Evolutionary conservation across 768 basidiomycete species (phyloP), one percentile per base, ranked within the genome.

Genomic region (Hirschioporus abietinus): DNA sequence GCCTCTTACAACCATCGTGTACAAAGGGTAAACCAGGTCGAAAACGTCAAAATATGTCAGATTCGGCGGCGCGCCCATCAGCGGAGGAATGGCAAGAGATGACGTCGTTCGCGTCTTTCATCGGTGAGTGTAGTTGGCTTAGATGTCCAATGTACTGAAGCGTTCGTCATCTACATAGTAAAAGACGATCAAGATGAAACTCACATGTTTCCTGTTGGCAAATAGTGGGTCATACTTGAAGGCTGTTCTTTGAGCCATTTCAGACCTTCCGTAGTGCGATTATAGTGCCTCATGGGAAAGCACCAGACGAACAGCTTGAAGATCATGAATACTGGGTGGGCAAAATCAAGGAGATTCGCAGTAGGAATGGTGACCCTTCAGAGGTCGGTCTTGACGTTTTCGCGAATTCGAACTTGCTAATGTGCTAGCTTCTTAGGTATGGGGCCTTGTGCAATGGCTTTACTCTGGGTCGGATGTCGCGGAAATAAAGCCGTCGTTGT

Each of bases 401-500:
- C 1, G 20, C 59, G 24, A 1, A n/a, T 35, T 36, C 20, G 8
- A 1, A 10, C 6, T 30, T 24, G 35, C 25, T n/a, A 25, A 52
- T 24, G 59, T 24, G 24, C 30, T 3, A 30, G 30, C 30, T 30
- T 35, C 7, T 59, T 57, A 88, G 82, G 86, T 88, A 0, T 88
- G 84, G 84, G 79, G 76, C 0, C 72, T 69, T 9, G 79, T 88
- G 0, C 79, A 83, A 60, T 89, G 87, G 87, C 87, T 76, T 63
- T 89, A 84, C 74, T 78, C 81, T 1, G 78, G 80, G 0, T 63
- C 74, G 20, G 87, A 89, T 36, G 80, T 84, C 0, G 75, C 76
- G 0, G 70, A 68, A 1, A 74, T 79, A 0, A 71, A 84, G 34
- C 81, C 82, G 30, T 81, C 83, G 1, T 85, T 87, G 85, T 86